These are phyloP conservation scores for Jimgerdemannia lactiflua DNA, from an alignment of 192 early-diverging fungal genomes.

Conservation along the genomic window DNA sequence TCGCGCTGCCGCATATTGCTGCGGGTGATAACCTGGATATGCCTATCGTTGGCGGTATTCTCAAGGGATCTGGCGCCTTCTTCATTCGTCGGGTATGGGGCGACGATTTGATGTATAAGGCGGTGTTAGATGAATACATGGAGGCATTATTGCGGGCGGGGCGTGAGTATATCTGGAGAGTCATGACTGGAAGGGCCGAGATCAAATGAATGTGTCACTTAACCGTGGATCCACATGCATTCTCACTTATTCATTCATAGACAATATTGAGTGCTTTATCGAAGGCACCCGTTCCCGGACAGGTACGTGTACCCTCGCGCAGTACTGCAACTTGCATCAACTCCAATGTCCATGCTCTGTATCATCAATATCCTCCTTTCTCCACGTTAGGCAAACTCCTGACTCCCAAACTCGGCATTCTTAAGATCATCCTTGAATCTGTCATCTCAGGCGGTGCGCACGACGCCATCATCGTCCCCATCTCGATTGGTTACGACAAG, in stretches of 20 bases:
- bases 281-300: constrained; percentile 82
- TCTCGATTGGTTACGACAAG: constrained; percentile 84
- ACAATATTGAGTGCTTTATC: constrained; percentile 81
- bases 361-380: constrained; percentile 1
- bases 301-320: constrained; percentile 29
- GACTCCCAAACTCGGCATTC: constrained; percentile 76
- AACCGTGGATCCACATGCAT: no score
- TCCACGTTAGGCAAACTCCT: constrained; percentile 56
- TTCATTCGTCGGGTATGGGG: constrained; percentile 81
- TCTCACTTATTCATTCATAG: constrained; percentile 5
- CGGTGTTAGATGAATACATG: constrained; percentile 74
- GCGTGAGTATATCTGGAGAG: constrained; percentile 16
- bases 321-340: neutral
- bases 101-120: constrained; percentile 68
- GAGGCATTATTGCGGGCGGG: constrained; percentile 67
- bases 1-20: constrained; percentile 69
- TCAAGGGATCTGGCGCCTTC: constrained; percentile 71
- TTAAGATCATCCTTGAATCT: constrained; percentile 81
- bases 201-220: no score
- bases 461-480: constrained; percentile 76
- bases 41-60: constrained; percentile 63
- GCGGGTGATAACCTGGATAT: constrained; percentile 85
- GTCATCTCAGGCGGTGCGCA: constrained; percentile 53
- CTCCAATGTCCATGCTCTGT: neutral
- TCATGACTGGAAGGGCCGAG: no score